These are phyloP conservation scores for Leccinum arenicola DNA, from an alignment of 768 basidiomycete genomes.

Conservation along the genomic window DNA sequence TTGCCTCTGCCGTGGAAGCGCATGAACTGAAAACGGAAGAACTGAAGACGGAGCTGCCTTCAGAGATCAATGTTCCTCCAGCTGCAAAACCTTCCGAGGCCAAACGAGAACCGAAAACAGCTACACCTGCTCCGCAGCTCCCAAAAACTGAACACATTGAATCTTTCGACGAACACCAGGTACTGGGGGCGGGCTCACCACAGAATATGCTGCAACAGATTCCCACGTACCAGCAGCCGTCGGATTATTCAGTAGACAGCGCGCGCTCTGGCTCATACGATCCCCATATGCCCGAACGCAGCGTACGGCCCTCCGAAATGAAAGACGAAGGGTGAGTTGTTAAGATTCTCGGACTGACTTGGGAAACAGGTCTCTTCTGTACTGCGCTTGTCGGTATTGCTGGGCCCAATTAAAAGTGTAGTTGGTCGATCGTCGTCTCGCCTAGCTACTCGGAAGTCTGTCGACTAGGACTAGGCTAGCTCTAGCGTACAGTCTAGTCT, in stretches of 20 bases:
- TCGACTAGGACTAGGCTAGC: conserved; percentile 72
- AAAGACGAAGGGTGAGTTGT: conserved; percentile 96
- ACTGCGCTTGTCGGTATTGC: conserved; percentile 22
- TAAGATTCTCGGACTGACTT: conserved; percentile 8
- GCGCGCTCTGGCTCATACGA: conserved; percentile 39
- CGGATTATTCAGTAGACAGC: conserved; percentile 46
- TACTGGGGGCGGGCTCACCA: conserved; percentile 28
- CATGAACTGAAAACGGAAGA: conserved; percentile 32
- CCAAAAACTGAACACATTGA: conserved; percentile 14
- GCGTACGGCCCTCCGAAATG: conserved; percentile 84
- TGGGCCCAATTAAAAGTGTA: conserved; percentile 35
- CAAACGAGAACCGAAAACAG: conserved; percentile 18
- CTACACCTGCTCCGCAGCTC: conserved; percentile 9
- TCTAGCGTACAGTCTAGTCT: conserved; percentile 77
- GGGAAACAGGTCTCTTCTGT: conserved; percentile 5
- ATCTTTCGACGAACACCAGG: conserved; percentile 15
- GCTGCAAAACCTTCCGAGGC: conserved; percentile 18
- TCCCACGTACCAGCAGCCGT: conserved; percentile 73
- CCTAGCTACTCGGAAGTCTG: conserved; percentile 48
- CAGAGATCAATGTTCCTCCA: conserved; percentile 21
- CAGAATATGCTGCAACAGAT: conserved; percentile 61
- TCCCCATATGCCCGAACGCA: conserved; percentile 52
- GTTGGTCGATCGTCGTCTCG: conserved; percentile 42
- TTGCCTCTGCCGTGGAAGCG: conserved; percentile 45
- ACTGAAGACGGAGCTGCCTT: conserved; percentile 25